Conservation (phyloP, 805 yeast genomes). For the Pichia sporocuriosa region DNA sequence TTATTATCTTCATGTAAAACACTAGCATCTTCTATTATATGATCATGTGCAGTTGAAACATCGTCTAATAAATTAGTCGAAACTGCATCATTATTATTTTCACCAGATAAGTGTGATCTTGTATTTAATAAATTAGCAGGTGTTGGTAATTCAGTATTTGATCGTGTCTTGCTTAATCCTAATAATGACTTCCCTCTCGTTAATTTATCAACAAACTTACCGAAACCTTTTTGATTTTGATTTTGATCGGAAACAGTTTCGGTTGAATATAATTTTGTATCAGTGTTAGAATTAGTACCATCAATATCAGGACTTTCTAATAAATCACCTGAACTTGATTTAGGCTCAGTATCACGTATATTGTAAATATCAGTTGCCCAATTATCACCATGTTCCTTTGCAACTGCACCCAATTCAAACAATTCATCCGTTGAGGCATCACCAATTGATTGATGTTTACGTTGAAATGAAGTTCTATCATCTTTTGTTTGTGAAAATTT, state of each 20-base stretch:
- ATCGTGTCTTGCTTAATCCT: constrained; percentile 16
- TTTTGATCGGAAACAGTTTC: not conserved
- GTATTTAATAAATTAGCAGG: not conserved
- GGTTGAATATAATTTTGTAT: not conserved
- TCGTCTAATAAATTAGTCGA: too few relatives aligned
- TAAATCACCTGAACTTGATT: constrained; percentile 18
- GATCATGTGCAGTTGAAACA: not conserved
- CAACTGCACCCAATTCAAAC: constrained; percentile 73
- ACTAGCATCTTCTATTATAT: not conserved
- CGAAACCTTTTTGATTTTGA: constrained; percentile 25
- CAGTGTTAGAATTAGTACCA: not conserved
- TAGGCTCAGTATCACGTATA: constrained; percentile 29
- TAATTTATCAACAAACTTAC: constrained; percentile 29
- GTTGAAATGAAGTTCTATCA: constrained; percentile 87
- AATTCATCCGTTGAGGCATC: constrained; percentile 40
- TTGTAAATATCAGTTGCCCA: constrained; percentile 66
- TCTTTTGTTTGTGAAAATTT: constrained; percentile 85
- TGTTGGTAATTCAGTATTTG: not conserved
- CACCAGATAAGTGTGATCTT: not conserved
- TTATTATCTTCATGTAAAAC: not conserved
- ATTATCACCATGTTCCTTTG: constrained; percentile 67
- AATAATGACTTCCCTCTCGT: constrained; percentile 37
- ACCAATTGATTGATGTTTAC: constrained; percentile 14
- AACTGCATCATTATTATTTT: not conserved
- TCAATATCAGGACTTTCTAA: not conserved